Base-by-base conservation (phyloP, 805 yeast genomes). In the Candida xyloterini region DNA sequence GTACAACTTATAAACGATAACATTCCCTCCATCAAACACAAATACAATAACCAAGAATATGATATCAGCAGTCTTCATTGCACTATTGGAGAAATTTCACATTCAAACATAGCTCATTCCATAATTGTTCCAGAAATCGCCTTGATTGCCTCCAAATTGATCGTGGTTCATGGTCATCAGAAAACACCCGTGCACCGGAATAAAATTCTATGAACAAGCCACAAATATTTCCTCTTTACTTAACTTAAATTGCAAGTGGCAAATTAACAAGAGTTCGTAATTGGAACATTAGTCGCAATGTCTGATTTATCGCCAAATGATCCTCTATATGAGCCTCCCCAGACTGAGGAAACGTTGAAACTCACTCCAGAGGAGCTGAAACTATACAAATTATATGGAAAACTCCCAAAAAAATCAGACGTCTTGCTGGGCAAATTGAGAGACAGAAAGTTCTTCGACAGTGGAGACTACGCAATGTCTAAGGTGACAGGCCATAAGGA, bases 381-480 rank as follows among this genome's bases (percentile, higher is more conserved):
- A 45, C 68, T 90, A 15, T 83, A 80, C 63, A 80, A 76, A 54
- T 65, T 89, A 68, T 89, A 90, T 61, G 97, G 96, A 22, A 84
- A 81, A 57, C 67, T 89, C 35, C 97, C 96, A 16, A 76, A 89
- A 20, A 81, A 78, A 42, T 81, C 82, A 41, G 95, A 88, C 47
- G 68, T 89, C 15, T 69, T 89, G 36, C 73, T 83, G 36, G 77
- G 82, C 46, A 86, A 84, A 58, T 67, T 86, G 53, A 85, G 84
- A 62, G 96, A 89, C 48, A 78, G 95, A 53, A 90, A 88, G 67
- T 89, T 84, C 62, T 90, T 89, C 56, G 97, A 89, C 57, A 84
- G 95, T 46, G 96, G 96, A 8, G 97, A 89, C 63, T 89, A 89
- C 62, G 96, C 96, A 9, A 75, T 89, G 74, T 84, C 79, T 51